Evolutionary conservation across 75 land plant species (phyloP).

Genomic region (Cupressus sempervirens): DNA sequence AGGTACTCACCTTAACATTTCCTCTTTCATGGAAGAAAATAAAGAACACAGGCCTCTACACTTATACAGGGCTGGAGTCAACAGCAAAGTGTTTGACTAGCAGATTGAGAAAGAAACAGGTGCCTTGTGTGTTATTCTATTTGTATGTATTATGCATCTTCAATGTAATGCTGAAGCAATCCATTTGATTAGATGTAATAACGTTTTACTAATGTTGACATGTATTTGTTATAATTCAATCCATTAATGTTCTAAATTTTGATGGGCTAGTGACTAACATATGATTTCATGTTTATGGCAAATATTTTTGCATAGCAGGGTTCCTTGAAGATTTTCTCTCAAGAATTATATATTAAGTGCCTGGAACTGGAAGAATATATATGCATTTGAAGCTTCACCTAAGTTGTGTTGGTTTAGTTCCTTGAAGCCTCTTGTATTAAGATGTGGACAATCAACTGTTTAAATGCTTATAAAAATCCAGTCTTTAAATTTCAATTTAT

Average conservation of each 20-base stretch:
- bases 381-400: background rate
- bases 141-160: background rate
- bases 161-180: background rate
- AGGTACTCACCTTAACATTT: slow-evolving; percentile 28
- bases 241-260: background rate
- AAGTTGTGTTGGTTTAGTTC: background rate
- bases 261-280: background rate
- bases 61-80: slow-evolving; percentile 82
- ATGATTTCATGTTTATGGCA: background rate
- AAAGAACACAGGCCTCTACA: slow-evolving; percentile 19
- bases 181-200: background rate
- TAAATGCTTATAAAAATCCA: slow-evolving; percentile 1
- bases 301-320: background rate
- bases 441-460: slow-evolving; percentile 5
- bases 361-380: background rate
- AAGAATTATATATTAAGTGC: background rate
- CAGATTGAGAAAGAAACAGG: slow-evolving; percentile 9
- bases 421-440: background rate
- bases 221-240: background rate
- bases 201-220: background rate
- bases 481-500: background rate
- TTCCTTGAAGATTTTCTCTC: background rate
- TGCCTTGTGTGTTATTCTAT: background rate
- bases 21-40: background rate
- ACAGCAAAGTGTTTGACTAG: slow-evolving; percentile 43